A percentile compares a stretch with the other conserved stretches of the same genome.
Conservation (phyloP, 2,329 filamentous ascomycete species). For the Colletotrichum brevisporum region DNA sequence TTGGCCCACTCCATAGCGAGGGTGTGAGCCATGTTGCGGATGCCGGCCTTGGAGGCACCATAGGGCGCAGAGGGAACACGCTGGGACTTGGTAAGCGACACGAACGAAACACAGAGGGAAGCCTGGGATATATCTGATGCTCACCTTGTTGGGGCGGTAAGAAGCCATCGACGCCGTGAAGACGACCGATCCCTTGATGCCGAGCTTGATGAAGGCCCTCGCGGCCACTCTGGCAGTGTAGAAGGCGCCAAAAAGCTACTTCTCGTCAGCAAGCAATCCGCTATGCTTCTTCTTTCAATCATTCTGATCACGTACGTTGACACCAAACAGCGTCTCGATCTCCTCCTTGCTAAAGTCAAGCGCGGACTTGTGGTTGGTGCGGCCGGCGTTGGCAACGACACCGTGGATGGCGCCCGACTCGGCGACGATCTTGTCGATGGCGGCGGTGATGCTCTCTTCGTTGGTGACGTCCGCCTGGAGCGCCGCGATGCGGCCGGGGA, state of each 20-base stretch:
- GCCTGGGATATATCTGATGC: neutral
- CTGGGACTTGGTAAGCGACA: neutral
- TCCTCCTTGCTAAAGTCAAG: constrained; percentile 56
- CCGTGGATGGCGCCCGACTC: constrained; percentile 61
- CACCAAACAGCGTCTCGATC: constrained; percentile 46
- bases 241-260: constrained; percentile 63
- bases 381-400: constrained; percentile 65
- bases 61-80: constrained; percentile 66
- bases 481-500: constrained; percentile 55
- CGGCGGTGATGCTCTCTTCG: constrained; percentile 58
- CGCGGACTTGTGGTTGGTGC: constrained; percentile 66
- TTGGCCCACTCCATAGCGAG: constrained; percentile 64
- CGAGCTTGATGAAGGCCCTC: constrained; percentile 55
- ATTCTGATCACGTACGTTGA: constrained; percentile 32
- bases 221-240: constrained; percentile 62
- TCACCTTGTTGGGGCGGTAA: constrained; percentile 60
- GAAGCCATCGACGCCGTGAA: constrained; percentile 64
- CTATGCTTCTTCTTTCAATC: rapidly evolving
- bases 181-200: constrained; percentile 54
- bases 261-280: constrained; percentile 42
- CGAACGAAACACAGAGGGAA: neutral
- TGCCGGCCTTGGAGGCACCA: constrained; percentile 60
- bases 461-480: constrained; percentile 62
- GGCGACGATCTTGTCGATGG: constrained; percentile 59
- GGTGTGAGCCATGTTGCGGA: constrained; percentile 56